A percentile compares a stretch with the other conserved stretches of the same genome.
phyloP scores from a whole-genome alignment of 164 flowering plant genomes.

The Paratinospora sagittata region DNA sequence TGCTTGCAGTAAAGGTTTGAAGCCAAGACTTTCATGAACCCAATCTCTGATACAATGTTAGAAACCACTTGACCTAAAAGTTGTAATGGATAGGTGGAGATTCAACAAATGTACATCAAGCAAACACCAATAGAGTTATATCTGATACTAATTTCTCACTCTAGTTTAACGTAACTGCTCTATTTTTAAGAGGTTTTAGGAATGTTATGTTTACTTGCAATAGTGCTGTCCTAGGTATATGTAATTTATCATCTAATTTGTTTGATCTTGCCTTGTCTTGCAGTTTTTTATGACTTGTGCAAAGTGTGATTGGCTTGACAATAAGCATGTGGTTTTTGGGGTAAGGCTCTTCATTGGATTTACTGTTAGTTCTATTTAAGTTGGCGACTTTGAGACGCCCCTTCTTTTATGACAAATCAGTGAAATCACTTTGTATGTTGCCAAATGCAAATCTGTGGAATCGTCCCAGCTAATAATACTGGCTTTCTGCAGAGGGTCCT shows the following conservation, averaged over 20 bases:
- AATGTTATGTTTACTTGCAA: neutral
- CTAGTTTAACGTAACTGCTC: neutral
- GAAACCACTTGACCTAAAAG: too few species aligned
- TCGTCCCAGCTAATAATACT: neutral
- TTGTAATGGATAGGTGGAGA: too few species aligned
- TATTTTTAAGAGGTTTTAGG: neutral
- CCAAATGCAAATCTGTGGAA: neutral
- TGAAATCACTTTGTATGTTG: neutral
- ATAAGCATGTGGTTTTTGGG: slow-evolving; percentile 99
- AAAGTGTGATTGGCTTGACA: slow-evolving; percentile 97
- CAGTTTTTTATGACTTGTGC: slow-evolving; percentile 45
- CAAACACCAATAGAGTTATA: neutral
- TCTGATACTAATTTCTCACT: neutral
- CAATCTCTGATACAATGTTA: too few species aligned
- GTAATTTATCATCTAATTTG: neutral
- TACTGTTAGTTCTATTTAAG: neutral
- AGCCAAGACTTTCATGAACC: too few species aligned
- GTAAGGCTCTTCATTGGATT: slow-evolving; percentile 35
- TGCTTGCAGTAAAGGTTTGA: too few species aligned
- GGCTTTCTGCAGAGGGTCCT: slow-evolving; percentile 65
- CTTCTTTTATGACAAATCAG: too few species aligned
- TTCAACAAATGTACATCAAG: too few species aligned
- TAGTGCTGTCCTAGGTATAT: neutral
- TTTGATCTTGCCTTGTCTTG: slow-evolving; percentile 10
- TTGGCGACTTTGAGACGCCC: too few species aligned